Conservation (phyloP, 208 protist species). For the Leishmania turanica region DNA sequence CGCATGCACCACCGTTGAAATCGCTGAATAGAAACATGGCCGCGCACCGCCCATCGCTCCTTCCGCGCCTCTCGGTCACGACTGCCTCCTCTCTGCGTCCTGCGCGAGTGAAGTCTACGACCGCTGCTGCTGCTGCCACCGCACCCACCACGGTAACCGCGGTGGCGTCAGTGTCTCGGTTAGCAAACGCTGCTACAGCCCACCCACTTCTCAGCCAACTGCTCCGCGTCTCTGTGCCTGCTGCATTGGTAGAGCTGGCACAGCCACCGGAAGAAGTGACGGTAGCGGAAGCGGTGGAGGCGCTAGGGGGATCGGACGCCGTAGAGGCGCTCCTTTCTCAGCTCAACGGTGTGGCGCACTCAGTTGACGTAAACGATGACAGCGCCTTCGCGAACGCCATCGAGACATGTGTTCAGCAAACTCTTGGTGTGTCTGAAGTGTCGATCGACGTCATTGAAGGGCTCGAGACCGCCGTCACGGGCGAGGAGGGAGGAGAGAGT, state of each 20-base stretch:
- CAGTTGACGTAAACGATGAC: neutral
- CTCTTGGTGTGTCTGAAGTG: neutral
- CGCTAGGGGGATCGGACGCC: slow-evolving; percentile 14
- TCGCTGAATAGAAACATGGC: neutral
- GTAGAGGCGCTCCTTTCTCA: slow-evolving; percentile 13
- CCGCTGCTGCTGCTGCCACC: neutral
- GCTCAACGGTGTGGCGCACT: slow-evolving; percentile 3
- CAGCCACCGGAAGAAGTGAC: neutral
- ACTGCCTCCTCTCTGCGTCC: slow-evolving; percentile 14
- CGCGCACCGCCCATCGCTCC: neutral
- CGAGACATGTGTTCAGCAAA: neutral
- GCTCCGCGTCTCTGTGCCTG: neutral
- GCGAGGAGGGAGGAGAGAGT: neutral
- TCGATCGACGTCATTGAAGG: neutral
- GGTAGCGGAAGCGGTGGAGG: slow-evolving; percentile 10
- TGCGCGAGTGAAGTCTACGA: slow-evolving; percentile 3
- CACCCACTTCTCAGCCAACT: slow-evolving; percentile 7
- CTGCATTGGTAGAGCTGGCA: neutral
- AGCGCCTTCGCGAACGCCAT: neutral
- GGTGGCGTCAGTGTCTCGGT: neutral
- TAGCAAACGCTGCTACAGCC: neutral
- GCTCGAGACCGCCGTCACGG: neutral
- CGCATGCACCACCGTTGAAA: neutral
- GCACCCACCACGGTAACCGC: neutral
- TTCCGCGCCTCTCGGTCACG: slow-evolving; percentile 1